Conservation (phyloP, 768 basidiomycete species). For the Russula virescens region DNA sequence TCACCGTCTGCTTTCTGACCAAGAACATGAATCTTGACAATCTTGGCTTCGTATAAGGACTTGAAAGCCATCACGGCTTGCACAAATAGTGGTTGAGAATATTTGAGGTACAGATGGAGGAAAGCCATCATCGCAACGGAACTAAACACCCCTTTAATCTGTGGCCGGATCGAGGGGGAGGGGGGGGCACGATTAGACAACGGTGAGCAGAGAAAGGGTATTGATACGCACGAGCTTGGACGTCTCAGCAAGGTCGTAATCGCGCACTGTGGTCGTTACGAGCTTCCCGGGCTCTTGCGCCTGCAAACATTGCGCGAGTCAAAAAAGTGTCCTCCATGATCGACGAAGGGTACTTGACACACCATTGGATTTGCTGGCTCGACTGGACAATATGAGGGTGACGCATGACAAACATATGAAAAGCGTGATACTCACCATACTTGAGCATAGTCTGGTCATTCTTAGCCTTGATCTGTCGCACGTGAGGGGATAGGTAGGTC, state of each 20-base stretch:
- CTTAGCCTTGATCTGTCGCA: constrained; percentile 77
- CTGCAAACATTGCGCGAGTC: constrained; percentile 30
- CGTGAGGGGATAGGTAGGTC: background rate
- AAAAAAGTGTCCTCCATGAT: background rate
- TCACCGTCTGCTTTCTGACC: constrained; percentile 79
- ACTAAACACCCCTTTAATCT: constrained; percentile 65
- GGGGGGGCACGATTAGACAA: background rate
- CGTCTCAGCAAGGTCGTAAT: constrained; percentile 88
- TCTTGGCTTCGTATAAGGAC: constrained; percentile 80
- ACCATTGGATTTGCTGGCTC: constrained; percentile 76
- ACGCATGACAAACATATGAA: background rate
- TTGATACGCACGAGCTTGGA: constrained; percentile 63
- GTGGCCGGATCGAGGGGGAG: constrained; percentile 13
- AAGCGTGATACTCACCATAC: constrained; percentile 59
- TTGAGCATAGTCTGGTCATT: constrained; percentile 95
- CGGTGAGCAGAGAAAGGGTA: constrained; percentile 31
- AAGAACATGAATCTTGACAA: constrained; percentile 74
- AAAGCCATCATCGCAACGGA: constrained; percentile 85
- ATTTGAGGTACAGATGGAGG: constrained; percentile 92
- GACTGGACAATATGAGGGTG: constrained; percentile 42
- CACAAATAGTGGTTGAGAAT: constrained; percentile 94
- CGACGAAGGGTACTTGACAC: constrained; percentile 25
- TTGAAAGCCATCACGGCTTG: constrained; percentile 96
- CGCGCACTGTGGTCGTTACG: constrained; percentile 85
- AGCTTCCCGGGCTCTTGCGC: constrained; percentile 64